A percentile compares a stretch with the other conserved stretches of the same genome.
These are phyloP conservation scores for Lepidium aucheri DNA, from an alignment of 345 rosid genomes.

Conservation along the genomic window DNA sequence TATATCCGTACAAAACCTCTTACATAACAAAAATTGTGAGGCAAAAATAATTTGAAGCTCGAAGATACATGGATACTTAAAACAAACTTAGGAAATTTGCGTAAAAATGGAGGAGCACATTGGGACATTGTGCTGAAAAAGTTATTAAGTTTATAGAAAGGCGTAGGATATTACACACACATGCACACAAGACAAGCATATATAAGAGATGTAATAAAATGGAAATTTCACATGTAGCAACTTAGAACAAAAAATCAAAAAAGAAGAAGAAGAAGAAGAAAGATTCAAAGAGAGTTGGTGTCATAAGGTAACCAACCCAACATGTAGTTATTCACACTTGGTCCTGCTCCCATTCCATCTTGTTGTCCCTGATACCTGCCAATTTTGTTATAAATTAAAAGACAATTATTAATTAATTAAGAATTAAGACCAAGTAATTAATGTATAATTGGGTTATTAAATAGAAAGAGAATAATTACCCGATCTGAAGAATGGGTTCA, in stretches of 20 bases:
- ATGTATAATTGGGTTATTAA: background rate
- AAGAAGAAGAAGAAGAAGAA: background rate
- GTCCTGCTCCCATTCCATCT: conserved; percentile 61
- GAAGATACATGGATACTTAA: background rate
- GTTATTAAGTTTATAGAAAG: background rate
- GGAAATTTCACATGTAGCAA: background rate
- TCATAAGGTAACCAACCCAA: conserved; percentile 80
- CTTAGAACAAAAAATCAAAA: background rate
- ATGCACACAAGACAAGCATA: conserved; percentile 7
- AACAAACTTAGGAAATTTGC: background rate
- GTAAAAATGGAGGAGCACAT: too few species aligned
- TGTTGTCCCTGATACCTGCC: conserved; percentile 59
- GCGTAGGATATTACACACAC: background rate
- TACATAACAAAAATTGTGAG: background rate
- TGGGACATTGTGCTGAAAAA: background rate
- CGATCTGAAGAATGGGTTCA: conserved; percentile 84
- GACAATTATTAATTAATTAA: too few species aligned
- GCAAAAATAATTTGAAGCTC: background rate
- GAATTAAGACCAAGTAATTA: background rate
- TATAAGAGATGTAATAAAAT: background rate
- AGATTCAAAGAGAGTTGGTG: conserved; percentile 24
- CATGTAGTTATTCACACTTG: conserved; percentile 76
- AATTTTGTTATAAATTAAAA: background rate
- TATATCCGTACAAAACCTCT: background rate
- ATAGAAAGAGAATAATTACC: conserved; percentile 35